These are phyloP conservation scores for Elsinoe ampelina DNA, from an alignment of 2,329 filamentous ascomycete genomes.

Conservation along the genomic window DNA sequence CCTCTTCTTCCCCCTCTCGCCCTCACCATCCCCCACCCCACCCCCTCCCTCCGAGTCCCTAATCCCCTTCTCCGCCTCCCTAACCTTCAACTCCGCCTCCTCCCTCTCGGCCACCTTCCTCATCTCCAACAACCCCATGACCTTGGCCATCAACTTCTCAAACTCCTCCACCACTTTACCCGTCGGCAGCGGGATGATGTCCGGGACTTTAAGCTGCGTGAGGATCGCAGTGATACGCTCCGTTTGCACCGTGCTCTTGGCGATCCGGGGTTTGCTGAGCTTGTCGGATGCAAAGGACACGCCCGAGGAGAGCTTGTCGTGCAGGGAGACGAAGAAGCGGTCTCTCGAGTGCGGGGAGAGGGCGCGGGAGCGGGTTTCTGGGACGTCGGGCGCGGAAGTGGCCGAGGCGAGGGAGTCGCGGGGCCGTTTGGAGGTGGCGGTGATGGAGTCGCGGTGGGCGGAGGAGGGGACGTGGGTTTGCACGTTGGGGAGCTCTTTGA, in stretches of 20 bases:
- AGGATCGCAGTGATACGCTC: constrained; percentile 64
- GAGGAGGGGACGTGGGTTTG: constrained; percentile 20
- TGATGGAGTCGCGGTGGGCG: constrained; percentile 29
- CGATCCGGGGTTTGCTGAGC: constrained; percentile 67
- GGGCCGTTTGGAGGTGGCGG: constrained; percentile 24
- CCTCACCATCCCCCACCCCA: neutral
- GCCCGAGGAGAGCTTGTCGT: constrained; percentile 71
- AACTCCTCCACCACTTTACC: constrained; percentile 61
- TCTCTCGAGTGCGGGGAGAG: constrained; percentile 67
- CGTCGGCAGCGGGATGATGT: constrained; percentile 64
- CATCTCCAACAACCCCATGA: constrained; percentile 61
- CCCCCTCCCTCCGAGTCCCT: constrained; percentile 13
- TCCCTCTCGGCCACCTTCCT: constrained; percentile 68
- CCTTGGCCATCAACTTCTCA: constrained; percentile 58
- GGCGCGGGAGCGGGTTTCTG: constrained; percentile 38
- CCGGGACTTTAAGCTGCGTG: constrained; percentile 60
- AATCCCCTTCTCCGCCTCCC: constrained; percentile 30
- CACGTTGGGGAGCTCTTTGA: constrained; percentile 23
- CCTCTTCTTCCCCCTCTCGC: constrained; percentile 14
- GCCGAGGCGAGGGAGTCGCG: constrained; percentile 35
- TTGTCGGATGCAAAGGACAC: constrained; percentile 84
- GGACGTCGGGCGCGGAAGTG: constrained; percentile 21
- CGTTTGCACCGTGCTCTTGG: constrained; percentile 68
- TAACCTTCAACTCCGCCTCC: constrained; percentile 57
- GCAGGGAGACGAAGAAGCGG: constrained; percentile 66